These are phyloP conservation scores for Flaveria brownii DNA, from an alignment of 129 eudicot species.

Conservation along the genomic window DNA sequence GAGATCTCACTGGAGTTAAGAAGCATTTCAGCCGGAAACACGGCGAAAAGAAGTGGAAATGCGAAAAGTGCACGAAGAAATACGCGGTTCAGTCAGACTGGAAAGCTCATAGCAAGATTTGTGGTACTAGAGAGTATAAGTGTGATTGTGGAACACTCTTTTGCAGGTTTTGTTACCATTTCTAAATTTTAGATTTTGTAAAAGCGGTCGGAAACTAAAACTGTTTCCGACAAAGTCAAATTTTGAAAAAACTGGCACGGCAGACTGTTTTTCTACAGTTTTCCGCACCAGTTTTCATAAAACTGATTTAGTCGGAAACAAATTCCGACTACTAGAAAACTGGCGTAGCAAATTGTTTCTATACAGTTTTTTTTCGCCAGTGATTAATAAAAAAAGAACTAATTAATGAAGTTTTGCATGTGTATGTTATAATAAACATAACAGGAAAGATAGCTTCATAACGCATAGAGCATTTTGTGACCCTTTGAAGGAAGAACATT, in stretches of 20 bases:
- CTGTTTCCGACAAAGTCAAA: no score
- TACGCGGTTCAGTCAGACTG: conserved; percentile 83
- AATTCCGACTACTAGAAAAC: no score
- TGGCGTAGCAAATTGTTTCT: no score
- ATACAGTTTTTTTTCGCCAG: no score
- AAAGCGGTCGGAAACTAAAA: no score
- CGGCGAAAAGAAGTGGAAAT: conserved; percentile 74
- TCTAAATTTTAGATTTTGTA: no score
- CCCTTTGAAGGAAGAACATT: conserved; percentile 64
- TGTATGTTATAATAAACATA: not conserved
- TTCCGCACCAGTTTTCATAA: no score
- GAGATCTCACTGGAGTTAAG: conserved; percentile 85
- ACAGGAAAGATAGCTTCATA: conserved; percentile 78
- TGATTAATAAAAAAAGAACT: no score
- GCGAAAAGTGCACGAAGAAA: conserved; percentile 71
- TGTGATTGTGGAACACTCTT: conserved; percentile 82
- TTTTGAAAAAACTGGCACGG: no score
- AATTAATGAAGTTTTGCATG: not conserved
- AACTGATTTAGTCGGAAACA: no score
- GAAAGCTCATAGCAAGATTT: conserved; percentile 82
- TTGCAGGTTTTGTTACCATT: conserved; percentile 47
- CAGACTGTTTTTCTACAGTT: no score
- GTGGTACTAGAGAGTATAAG: conserved; percentile 70
- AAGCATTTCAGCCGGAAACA: conserved; percentile 78
- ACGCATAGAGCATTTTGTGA: conserved; percentile 83